Evolutionary conservation across 768 basidiomycete genomes (phyloP).

Genomic region (Russula sp.): DNA sequence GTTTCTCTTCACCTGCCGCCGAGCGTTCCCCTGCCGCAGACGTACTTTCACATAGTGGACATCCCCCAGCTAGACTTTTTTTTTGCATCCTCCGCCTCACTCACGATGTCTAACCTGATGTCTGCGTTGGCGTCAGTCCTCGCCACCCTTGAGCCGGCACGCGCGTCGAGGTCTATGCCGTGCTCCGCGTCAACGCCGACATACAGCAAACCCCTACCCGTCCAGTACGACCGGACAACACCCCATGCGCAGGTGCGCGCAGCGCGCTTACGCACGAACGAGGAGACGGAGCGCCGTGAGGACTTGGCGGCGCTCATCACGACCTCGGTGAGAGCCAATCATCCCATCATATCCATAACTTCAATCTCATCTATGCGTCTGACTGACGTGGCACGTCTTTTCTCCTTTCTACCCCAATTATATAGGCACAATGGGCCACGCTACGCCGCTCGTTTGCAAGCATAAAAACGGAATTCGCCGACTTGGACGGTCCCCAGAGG

Average conservation of each 20-base stretch:
- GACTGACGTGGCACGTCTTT: background rate
- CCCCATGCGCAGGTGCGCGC: constrained; percentile 13
- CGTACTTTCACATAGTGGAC: background rate
- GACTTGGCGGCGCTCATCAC: constrained; percentile 17
- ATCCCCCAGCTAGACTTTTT: background rate
- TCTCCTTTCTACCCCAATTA: background rate
- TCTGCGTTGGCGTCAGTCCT: background rate
- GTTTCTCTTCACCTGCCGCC: constrained; percentile 6
- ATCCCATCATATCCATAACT: background rate
- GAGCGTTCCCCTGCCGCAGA: background rate
- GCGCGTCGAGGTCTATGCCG: background rate
- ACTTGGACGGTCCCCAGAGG: constrained; percentile 42
- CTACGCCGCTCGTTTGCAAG: constrained; percentile 38
- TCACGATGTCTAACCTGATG: background rate
- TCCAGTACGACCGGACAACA: constrained; percentile 12
- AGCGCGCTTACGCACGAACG: constrained; percentile 9
- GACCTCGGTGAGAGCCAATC: constrained; percentile 6
- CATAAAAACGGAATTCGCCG: constrained; percentile 53
- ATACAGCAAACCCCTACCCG: background rate
- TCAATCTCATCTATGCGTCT: background rate
- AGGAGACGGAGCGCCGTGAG: constrained; percentile 12
- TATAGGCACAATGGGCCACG: constrained; percentile 28
- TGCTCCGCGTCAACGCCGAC: background rate
- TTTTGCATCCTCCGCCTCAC: background rate
- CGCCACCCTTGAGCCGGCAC: background rate